Percentiles rank a stretch among this genome's conserved stretches.
phyloP scores from a whole-genome alignment of 257 asterid species.

The Gardenia jasminoides region DNA sequence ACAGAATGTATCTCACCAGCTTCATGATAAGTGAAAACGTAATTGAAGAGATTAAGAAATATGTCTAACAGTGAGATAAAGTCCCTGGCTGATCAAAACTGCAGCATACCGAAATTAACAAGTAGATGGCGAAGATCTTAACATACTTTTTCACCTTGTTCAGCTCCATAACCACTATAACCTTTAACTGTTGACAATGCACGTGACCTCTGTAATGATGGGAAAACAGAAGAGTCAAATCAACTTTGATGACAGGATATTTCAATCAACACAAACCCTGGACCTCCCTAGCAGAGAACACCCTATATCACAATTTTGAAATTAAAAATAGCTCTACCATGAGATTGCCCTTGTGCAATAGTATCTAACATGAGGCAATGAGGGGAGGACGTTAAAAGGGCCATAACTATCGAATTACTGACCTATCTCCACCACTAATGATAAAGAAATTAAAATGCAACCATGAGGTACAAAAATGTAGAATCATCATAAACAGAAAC shows the following conservation, averaged over 20 bases:
- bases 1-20: background rate
- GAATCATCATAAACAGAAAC: background rate
- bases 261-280: background rate
- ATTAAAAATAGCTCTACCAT: background rate
- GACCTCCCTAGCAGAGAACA: background rate
- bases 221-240: constrained; percentile 11
- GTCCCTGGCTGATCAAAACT: background rate
- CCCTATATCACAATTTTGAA: background rate
- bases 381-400: background rate
- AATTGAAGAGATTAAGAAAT: background rate
- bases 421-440: background rate
- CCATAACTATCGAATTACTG: background rate
- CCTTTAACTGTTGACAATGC: constrained; percentile 80
- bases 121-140: background rate
- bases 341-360: background rate
- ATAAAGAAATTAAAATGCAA: background rate
- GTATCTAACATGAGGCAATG: too few species aligned
- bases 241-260: background rate
- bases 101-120: background rate
- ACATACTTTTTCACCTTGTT: constrained; percentile 91
- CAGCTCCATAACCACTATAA: constrained; percentile 96
- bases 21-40: background rate
- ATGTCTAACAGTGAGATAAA: background rate
- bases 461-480: background rate
- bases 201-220: constrained; percentile 55